These are phyloP conservation scores for Suillus lakei DNA, from an alignment of 768 basidiomycete genomes.

Conservation along the genomic window DNA sequence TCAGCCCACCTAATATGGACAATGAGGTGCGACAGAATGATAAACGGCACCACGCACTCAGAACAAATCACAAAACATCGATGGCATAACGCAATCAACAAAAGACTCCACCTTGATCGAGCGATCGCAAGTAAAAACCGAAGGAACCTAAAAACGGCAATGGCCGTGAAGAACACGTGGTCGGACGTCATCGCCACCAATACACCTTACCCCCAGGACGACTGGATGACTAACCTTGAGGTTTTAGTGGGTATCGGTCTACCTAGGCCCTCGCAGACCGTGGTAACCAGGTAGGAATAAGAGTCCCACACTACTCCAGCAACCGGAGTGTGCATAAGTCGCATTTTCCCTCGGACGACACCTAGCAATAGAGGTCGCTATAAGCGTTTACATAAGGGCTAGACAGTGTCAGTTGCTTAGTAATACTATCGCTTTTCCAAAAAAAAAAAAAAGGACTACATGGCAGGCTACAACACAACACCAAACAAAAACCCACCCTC, in stretches of 20 bases:
- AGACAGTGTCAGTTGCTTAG: constrained; percentile 2
- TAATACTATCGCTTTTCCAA: constrained; percentile 27
- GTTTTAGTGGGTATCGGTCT: background rate
- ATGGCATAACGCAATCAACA: too few species aligned
- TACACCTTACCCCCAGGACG: background rate
- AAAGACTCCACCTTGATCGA: too few species aligned
- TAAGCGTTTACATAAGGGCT: constrained; percentile 10
- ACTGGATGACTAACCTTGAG: background rate
- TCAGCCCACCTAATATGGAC: too few species aligned
- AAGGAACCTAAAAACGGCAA: too few species aligned
- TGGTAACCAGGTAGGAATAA: background rate
- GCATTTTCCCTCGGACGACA: constrained; percentile 6
- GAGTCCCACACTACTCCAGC: background rate
- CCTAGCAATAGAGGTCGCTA: background rate
- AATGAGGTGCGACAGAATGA: too few species aligned
- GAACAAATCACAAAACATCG: too few species aligned
- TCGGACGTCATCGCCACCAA: background rate
- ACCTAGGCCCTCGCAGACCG: background rate
- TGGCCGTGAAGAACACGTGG: background rate
- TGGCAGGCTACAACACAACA: too few species aligned
- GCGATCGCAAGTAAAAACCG: too few species aligned
- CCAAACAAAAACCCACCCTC: too few species aligned
- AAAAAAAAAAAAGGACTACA: too few species aligned
- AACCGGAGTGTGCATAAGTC: background rate
- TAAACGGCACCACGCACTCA: too few species aligned